Base-by-base conservation (phyloP, 2,329 filamentous ascomycete species). In the Sarocladium oryzae region DNA sequence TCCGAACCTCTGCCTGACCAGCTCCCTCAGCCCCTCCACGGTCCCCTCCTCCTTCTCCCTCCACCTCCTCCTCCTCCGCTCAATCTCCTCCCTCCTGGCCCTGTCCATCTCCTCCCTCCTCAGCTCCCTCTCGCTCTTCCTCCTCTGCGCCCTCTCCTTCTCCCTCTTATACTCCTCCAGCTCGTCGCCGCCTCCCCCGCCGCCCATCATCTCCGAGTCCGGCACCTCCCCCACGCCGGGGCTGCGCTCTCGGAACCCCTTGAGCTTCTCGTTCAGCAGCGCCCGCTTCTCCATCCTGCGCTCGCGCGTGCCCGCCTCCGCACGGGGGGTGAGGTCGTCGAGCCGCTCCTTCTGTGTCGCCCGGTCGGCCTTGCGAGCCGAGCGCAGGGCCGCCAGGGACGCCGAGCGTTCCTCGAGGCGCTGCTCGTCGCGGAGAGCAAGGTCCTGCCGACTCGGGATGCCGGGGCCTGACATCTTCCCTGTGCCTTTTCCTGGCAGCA, bases 241-340 rank as follows among this genome's bases (percentile, higher is more conserved):
- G 11, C 82, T 85, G 56, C 78, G 82, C 56, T 90, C 75, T 53
- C 82, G 71, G 62, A 95, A 96, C 10, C 79, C 78, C 23, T 82
- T 79, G 72, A 95, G 85, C 57, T 85, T 82, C 6, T 85, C 84
- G 26, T 86, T 86, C 4, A 79, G 73, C 55, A 87, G 86, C 30
- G 78, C 79, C 56, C 84, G 85, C 77, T 96, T 96, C 71, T 99
- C 92, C 1, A 97, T 76, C 61, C 83, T 81, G 10, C 92, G 83
- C 69, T 96, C 92, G 41, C 84, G 83, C 1, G 87, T 88, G 0
- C 91, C 90, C 0, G 90, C 73, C 54, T 93, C 89, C 0, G 92
- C 89, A 10, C 89, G 87, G 0, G 92, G 91, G 0, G 77, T 81
- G 0, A 96, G 71, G 56, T 96, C 91, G 13, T 96, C 89, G 0